Percentiles rank a stretch among this genome's conserved stretches.
These are phyloP conservation scores for Colletotrichum horii DNA, from an alignment of 2,329 filamentous ascomycete genomes.

Conservation along the genomic window DNA sequence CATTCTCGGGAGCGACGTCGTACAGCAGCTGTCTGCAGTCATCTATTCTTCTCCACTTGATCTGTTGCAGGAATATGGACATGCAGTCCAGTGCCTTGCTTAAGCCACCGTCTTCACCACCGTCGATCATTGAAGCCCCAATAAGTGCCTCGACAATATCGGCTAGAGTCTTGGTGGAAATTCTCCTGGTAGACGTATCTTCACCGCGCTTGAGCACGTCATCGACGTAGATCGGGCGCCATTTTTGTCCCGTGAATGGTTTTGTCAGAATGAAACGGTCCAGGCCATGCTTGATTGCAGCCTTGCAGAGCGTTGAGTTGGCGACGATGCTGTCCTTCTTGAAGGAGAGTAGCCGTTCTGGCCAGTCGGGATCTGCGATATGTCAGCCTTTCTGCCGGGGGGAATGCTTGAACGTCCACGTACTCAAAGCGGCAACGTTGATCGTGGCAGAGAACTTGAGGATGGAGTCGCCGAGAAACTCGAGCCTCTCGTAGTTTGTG, in stretches of 20 bases:
- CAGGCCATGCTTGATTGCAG: constrained; percentile 67
- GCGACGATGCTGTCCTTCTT: constrained; percentile 74
- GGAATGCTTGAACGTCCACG: constrained; percentile 26
- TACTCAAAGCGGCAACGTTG: constrained; percentile 63
- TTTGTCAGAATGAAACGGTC: constrained; percentile 75
- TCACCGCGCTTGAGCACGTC: constrained; percentile 30
- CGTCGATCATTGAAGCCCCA: constrained; percentile 74
- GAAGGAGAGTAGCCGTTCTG: constrained; percentile 76
- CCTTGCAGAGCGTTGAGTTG: constrained; percentile 74
- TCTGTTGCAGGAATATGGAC: constrained; percentile 67
- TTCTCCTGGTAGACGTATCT: constrained; percentile 24
- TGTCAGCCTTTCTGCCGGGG: constrained; percentile 16
- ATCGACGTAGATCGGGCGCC: constrained; percentile 68
- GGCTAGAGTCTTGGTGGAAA: constrained; percentile 82
- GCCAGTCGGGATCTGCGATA: constrained; percentile 66
- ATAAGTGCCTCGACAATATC: constrained; percentile 89
- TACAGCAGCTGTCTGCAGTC: constrained; percentile 49
- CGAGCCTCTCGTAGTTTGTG: constrained; percentile 80
- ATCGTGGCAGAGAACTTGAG: constrained; percentile 77
- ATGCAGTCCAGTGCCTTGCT: constrained; percentile 68
- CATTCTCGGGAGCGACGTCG: constrained; percentile 37
- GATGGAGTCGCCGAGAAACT: constrained; percentile 86
- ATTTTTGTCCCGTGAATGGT: constrained; percentile 72
- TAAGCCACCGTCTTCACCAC: constrained; percentile 73
- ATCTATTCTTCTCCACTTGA: constrained; percentile 56